Percentiles rank a stretch among this genome's conserved stretches.
Conservation (phyloP, 768 basidiomycete species). For the Chlorophyllum brunneum region DNA sequence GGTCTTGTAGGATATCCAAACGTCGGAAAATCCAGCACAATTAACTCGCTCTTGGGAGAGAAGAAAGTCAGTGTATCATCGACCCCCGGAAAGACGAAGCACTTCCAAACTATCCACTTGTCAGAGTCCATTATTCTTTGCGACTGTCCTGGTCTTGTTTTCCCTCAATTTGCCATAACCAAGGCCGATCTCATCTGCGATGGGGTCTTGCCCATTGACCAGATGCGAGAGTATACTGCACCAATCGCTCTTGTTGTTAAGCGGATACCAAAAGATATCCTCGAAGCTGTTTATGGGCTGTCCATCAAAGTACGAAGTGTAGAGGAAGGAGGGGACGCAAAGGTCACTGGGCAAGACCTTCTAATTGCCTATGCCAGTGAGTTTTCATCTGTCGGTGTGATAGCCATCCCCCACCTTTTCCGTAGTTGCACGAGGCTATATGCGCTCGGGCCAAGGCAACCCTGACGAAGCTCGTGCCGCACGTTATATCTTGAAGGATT, state of each 20-base stretch:
- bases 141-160: constrained; percentile 97
- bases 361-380: constrained; percentile 89
- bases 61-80: constrained; percentile 98
- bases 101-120: constrained; percentile 98
- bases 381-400: constrained; percentile 29
- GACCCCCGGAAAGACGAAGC: constrained; percentile 98
- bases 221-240: constrained; percentile 89
- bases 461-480: constrained; percentile 96
- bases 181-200: constrained; percentile 96
- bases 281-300: constrained; percentile 91
- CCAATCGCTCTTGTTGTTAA: constrained; percentile 75
- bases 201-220: constrained; percentile 96
- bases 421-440: constrained; percentile 89
- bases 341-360: constrained; percentile 72
- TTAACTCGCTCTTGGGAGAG: constrained; percentile 93
- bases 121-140: constrained; percentile 84
- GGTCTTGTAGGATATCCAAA: constrained; percentile 98
- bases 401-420: constrained; percentile 7
- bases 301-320: constrained; percentile 55
- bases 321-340: constrained; percentile 85
- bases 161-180: constrained; percentile 97
- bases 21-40: constrained; percentile 97
- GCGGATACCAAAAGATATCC: constrained; percentile 73
- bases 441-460: constrained; percentile 91
- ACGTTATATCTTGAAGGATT: constrained; percentile 92